Conservation (phyloP, 345 rosid genomes). For the Abelmoschus esculentus region DNA sequence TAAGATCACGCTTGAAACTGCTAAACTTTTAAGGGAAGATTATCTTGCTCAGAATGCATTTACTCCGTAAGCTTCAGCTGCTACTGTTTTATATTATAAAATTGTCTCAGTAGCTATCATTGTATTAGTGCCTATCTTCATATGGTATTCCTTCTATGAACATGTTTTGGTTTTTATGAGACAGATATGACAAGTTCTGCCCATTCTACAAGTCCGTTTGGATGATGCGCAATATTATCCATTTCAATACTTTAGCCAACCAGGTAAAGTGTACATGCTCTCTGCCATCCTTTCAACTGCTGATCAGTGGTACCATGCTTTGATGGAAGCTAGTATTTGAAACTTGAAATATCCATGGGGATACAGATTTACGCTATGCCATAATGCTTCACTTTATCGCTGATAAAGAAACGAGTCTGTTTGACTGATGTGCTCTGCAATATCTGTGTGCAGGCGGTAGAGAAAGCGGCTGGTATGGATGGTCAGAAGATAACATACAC, state of each 20-base stretch:
- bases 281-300: not conserved
- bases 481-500: constrained; percentile 91
- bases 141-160: not conserved
- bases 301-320: not conserved
- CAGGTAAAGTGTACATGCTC: constrained; percentile 44
- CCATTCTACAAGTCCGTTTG: constrained; percentile 99
- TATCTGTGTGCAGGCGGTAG: constrained; percentile 60
- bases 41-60: constrained; percentile 99
- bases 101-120: not conserved
- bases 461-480: constrained; percentile 97
- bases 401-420: not conserved
- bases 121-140: not conserved
- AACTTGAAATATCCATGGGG: too few relatives aligned
- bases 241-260: constrained; percentile 88
- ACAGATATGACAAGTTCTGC: constrained; percentile 93
- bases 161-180: constrained; percentile 13
- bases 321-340: too few relatives aligned
- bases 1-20: constrained; percentile 93
- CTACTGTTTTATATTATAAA: not conserved
- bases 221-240: constrained; percentile 99
- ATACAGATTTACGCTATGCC: too few relatives aligned
- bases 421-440: not conserved
- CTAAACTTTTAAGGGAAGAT: constrained; percentile 97
- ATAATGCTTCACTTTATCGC: too few relatives aligned
- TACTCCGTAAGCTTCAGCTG: constrained; percentile 64